These are phyloP conservation scores for Zychaea mexicana DNA, from an alignment of 371 early-diverging fungal species.

Conservation along the genomic window DNA sequence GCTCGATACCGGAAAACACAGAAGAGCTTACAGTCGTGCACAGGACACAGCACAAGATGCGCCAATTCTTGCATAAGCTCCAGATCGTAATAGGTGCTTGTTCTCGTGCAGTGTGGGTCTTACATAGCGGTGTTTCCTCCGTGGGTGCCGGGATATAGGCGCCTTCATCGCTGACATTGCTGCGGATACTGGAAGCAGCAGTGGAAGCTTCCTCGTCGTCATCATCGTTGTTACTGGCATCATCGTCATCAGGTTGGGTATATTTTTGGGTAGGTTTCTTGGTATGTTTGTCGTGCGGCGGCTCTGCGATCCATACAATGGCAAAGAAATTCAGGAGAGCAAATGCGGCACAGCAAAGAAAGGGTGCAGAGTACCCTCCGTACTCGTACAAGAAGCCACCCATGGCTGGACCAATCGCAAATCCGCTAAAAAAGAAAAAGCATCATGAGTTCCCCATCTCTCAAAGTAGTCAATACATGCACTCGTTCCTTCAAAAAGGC, in stretches of 20 bases:
- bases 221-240: neutral
- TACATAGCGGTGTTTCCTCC: conserved; percentile 8
- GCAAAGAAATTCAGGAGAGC: conserved; percentile 72
- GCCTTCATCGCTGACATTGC: neutral
- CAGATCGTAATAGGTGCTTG: conserved; percentile 46
- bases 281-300: conserved; percentile 18
- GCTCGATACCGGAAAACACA: conserved; percentile 66
- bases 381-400: conserved; percentile 77
- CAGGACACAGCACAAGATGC: conserved; percentile 53
- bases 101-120: neutral
- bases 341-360: conserved; percentile 72
- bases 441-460: no score
- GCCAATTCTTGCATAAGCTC: conserved; percentile 54
- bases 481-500: neutral
- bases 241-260: neutral
- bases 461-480: no score
- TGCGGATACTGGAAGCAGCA: conserved; percentile 4
- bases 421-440: conserved; percentile 37
- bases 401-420: conserved; percentile 75
- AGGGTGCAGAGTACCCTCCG: conserved; percentile 71
- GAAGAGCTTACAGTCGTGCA: conserved; percentile 60
- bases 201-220: conserved; percentile 14
- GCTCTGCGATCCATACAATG: conserved; percentile 64
- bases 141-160: conserved; percentile 8
- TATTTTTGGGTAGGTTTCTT: conserved; percentile 20